Evolutionary conservation across 768 basidiomycete genomes (phyloP).

Genomic region (Cystofilobasidium capitatum): DNA sequence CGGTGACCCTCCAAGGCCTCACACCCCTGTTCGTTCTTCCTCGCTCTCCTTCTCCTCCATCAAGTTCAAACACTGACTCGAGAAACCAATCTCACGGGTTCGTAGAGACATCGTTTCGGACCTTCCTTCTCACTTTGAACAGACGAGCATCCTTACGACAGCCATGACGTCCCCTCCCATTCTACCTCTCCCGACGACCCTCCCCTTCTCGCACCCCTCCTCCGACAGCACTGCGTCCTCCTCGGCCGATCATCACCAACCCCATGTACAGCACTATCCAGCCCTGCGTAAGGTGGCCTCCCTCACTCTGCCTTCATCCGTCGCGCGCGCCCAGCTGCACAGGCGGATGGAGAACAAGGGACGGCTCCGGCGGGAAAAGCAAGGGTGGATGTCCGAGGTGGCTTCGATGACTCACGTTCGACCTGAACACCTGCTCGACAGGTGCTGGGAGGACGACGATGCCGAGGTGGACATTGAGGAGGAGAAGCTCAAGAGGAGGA

Average conservation of each 20-base stretch:
- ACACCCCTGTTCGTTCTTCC: slow-evolving; percentile 51
- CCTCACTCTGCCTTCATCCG: background rate
- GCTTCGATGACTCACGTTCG: background rate
- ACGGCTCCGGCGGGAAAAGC: slow-evolving; percentile 19
- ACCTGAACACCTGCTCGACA: background rate
- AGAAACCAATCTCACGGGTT: background rate
- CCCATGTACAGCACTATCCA: background rate
- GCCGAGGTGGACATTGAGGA: slow-evolving; percentile 11
- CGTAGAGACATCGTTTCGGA: slow-evolving; percentile 23
- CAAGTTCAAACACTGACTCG: background rate
- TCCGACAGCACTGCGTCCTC: background rate
- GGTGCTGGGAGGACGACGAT: slow-evolving; percentile 16
- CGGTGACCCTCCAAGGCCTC: slow-evolving; percentile 63
- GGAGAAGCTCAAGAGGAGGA: slow-evolving; percentile 5
- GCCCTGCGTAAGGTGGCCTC: background rate
- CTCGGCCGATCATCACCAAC: background rate
- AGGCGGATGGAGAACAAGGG: slow-evolving; percentile 6
- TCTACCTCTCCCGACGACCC: background rate
- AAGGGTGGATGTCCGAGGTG: slow-evolving; percentile 23
- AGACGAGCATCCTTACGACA: slow-evolving; percentile 12
- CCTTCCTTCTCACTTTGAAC: slow-evolving; percentile 11
- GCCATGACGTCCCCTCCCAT: slow-evolving; percentile 22
- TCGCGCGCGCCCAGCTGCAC: slow-evolving; percentile 22
- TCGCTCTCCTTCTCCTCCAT: background rate
- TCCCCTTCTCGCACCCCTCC: slow-evolving; percentile 1